Percentiles rank a stretch among this genome's conserved stretches.
Evolutionary conservation across 2,329 filamentous ascomycete species (phyloP).

Genomic region (Aquanectria penicillioides): DNA sequence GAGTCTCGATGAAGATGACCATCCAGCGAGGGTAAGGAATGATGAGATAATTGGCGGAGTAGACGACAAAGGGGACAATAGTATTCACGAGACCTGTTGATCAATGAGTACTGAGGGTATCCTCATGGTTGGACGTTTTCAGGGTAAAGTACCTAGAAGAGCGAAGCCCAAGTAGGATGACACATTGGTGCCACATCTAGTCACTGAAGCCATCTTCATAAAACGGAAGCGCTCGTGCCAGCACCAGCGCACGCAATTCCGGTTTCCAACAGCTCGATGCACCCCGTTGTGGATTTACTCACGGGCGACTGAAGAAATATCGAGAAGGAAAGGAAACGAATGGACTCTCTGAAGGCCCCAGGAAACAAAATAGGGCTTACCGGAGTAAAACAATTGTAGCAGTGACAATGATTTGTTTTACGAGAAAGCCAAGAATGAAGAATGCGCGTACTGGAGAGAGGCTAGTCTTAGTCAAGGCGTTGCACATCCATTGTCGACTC

Average conservation of each 20-base stretch:
- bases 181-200: slow-evolving; percentile 24
- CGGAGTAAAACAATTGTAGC: not conserved
- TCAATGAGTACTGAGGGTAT: too few relatives aligned
- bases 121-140: too few relatives aligned
- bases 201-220: slow-evolving; percentile 13
- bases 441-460: not conserved
- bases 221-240: too few relatives aligned
- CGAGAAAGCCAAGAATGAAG: slow-evolving; percentile 3
- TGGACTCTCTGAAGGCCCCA: too few relatives aligned
- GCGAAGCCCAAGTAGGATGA: slow-evolving; percentile 40
- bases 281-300: too few relatives aligned
- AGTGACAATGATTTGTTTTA: not conserved
- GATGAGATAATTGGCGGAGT: slow-evolving; percentile 48
- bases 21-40: slow-evolving; percentile 46
- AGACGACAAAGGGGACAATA: slow-evolving; percentile 43
- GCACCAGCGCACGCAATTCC: too few relatives aligned
- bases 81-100: slow-evolving; percentile 47
- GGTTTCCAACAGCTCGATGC: too few relatives aligned
- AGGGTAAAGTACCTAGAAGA: slow-evolving; percentile 38
- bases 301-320: too few relatives aligned
- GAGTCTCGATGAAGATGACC: slow-evolving; percentile 45
- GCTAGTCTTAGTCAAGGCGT: not conserved
- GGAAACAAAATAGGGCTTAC: slow-evolving; percentile 6
- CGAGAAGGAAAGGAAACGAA: too few relatives aligned
- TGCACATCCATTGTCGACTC: not conserved